These are phyloP conservation scores for Lipomyces spencermartinsiae DNA, from an alignment of 805 yeast species.

Conservation along the genomic window DNA sequence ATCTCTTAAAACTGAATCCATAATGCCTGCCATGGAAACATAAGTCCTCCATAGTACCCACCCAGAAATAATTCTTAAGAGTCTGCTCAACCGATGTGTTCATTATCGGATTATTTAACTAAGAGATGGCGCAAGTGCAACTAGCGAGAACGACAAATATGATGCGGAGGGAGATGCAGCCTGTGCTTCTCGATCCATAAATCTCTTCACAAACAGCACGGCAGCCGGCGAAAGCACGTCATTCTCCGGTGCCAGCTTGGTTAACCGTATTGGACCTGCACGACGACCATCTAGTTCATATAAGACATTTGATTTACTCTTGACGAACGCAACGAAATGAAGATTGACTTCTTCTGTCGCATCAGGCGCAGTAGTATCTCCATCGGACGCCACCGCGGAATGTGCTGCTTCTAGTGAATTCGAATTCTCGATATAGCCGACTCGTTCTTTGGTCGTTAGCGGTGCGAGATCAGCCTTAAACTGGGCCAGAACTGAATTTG, in stretches of 20 bases:
- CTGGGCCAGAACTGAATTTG: constrained; percentile 42
- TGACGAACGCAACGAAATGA: constrained; percentile 80
- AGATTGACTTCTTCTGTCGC: constrained; percentile 58
- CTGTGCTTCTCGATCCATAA: constrained; percentile 57
- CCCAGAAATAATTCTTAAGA: not conserved
- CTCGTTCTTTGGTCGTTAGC: constrained; percentile 48
- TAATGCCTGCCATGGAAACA: not conserved
- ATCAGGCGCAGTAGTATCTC: constrained; percentile 50
- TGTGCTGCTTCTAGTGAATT: constrained; percentile 51
- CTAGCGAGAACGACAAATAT: constrained; percentile 28
- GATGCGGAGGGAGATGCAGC: constrained; percentile 22
- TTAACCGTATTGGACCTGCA: constrained; percentile 72
- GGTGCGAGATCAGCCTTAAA: constrained; percentile 40
- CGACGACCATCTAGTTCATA: constrained; percentile 92
- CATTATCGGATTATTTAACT: not conserved
- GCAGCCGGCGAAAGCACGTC: constrained; percentile 62
- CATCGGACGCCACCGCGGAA: constrained; percentile 46
- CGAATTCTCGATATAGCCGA: constrained; percentile 54
- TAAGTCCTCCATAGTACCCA: not conserved
- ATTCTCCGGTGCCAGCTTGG: constrained; percentile 51
- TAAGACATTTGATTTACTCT: constrained; percentile 60
- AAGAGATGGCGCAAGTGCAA: constrained; percentile 33
- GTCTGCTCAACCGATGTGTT: not conserved
- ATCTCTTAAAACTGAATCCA: not conserved
- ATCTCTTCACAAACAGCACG: constrained; percentile 63